A percentile compares a stretch with the other conserved stretches of the same genome.
Conservation (phyloP, 208 protist genomes). For the Wallacemonas sp. region DNA sequence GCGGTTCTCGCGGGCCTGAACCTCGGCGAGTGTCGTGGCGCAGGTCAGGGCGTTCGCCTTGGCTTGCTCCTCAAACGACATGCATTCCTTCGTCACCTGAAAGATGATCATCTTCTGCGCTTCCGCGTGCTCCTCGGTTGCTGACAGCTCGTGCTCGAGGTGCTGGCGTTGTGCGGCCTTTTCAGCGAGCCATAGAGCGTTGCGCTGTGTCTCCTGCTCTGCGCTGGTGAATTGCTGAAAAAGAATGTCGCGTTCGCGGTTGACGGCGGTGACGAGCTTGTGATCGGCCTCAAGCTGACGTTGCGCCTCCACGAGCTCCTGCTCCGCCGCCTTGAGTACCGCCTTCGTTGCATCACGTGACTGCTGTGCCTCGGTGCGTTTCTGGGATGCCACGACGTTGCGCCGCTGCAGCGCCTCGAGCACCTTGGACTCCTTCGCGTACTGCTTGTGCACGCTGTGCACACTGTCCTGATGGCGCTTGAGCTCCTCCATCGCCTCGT, state of each 20-base stretch:
- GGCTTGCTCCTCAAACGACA: slow-evolving; percentile 75
- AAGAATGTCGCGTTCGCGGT: slow-evolving; percentile 70
- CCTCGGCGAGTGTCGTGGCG: slow-evolving; percentile 84
- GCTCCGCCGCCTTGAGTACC: slow-evolving; percentile 47
- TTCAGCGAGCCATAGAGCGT: slow-evolving; percentile 78
- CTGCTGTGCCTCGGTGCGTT: slow-evolving; percentile 52
- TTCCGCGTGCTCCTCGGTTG: slow-evolving; percentile 86
- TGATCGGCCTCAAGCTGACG: slow-evolving; percentile 38
- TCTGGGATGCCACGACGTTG: slow-evolving; percentile 64
- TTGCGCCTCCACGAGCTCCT: slow-evolving; percentile 41
- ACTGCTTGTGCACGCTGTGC: slow-evolving; percentile 32
- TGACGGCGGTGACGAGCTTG: slow-evolving; percentile 27
- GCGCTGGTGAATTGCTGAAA: slow-evolving; percentile 76
- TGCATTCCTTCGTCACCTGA: slow-evolving; percentile 85
- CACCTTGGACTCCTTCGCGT: slow-evolving; percentile 52
- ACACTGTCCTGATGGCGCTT: slow-evolving; percentile 60
- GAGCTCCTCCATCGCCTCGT: slow-evolving; percentile 62
- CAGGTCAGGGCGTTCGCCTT: slow-evolving; percentile 61
- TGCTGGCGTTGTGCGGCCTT: slow-evolving; percentile 79
- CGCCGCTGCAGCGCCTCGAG: slow-evolving; percentile 68
- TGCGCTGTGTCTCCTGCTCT: slow-evolving; percentile 50
- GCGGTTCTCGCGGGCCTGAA: slow-evolving; percentile 79
- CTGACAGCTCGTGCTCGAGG: slow-evolving; percentile 86
- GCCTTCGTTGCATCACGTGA: slow-evolving; percentile 27
- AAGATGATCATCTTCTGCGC: slow-evolving; percentile 84